phyloP scores from a whole-genome alignment of 805 yeast species.

The Helenozyma rhizophorensis region DNA sequence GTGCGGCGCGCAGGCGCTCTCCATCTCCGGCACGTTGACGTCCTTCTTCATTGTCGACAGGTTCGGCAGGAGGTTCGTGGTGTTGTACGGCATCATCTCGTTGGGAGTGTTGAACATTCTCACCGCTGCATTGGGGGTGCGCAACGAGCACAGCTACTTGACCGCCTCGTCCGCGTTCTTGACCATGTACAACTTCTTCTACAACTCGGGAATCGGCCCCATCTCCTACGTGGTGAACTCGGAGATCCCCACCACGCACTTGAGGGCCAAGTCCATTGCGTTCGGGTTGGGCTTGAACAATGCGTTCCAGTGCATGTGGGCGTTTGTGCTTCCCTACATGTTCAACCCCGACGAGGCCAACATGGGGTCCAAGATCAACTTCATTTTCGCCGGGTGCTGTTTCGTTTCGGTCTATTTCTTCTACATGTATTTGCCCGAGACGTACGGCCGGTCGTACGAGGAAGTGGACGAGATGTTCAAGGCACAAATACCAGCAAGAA shows the following conservation, averaged over 20 bases:
- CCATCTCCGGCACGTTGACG: slow-evolving; percentile 23
- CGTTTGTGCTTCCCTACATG: slow-evolving; percentile 45
- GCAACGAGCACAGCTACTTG: slow-evolving; percentile 17
- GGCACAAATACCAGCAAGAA: slow-evolving; percentile 21
- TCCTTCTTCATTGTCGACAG: slow-evolving; percentile 29
- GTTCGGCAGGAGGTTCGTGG: slow-evolving; percentile 25
- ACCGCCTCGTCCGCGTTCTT: slow-evolving; percentile 19
- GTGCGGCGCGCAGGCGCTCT: slow-evolving; percentile 29
- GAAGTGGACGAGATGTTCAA: slow-evolving; percentile 10
- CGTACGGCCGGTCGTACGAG: slow-evolving; percentile 6
- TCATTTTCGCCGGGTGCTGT: slow-evolving; percentile 40
- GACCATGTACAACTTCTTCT: slow-evolving; percentile 22
- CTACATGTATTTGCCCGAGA: slow-evolving; percentile 4
- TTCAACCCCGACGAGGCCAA: slow-evolving; percentile 44
- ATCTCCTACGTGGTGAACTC: slow-evolving; percentile 35
- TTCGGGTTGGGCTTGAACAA: slow-evolving; percentile 24
- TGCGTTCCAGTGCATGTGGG: slow-evolving; percentile 26
- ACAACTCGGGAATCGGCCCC: slow-evolving; percentile 40
- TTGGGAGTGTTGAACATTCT: slow-evolving; percentile 19
- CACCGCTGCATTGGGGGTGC: slow-evolving; percentile 23
- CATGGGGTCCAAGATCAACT: slow-evolving; percentile 48
- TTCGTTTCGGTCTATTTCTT: slow-evolving; percentile 12
- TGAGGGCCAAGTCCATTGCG: slow-evolving; percentile 40
- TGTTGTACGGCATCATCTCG: slow-evolving; percentile 22
- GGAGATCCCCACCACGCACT: slow-evolving; percentile 36